phyloP scores from a whole-genome alignment of 75 land plant species.

The Sequoia sempervirens region DNA sequence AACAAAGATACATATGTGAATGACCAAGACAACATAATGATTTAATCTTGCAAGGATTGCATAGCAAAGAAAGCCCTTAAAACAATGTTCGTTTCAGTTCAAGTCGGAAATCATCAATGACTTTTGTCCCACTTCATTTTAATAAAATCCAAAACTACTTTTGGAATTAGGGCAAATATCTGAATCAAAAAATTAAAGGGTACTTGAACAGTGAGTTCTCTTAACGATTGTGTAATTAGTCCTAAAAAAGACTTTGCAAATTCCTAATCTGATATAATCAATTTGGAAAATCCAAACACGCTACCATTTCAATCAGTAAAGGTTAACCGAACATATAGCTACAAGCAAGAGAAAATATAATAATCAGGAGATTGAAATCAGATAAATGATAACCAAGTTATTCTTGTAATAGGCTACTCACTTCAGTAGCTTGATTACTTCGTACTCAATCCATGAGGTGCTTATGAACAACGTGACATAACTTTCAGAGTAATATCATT shows the following conservation, averaged over 20 bases:
- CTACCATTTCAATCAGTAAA: neutral
- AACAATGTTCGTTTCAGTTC: no score
- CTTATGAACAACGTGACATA: neutral
- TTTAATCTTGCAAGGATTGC: no score
- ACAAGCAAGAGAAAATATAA: neutral
- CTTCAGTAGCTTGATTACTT: neutral
- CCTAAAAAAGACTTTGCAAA: neutral
- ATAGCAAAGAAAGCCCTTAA: no score
- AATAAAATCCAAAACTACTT: no score
- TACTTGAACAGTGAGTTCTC: no score
- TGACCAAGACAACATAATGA: no score
- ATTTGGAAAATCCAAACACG: neutral
- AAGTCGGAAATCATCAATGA: no score
- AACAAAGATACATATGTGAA: no score
- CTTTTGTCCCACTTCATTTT: no score
- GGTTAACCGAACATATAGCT: neutral
- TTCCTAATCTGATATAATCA: neutral
- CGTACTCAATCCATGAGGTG: neutral
- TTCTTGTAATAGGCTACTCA: neutral
- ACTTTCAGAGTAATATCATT: neutral
- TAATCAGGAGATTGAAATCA: neutral
- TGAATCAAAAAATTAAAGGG: no score
- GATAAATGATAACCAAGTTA: neutral
- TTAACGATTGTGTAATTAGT: no score
- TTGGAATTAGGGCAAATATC: no score